These are phyloP conservation scores for Euphorbia neoarborescens DNA, from an alignment of 441 rosid species.

Conservation along the genomic window DNA sequence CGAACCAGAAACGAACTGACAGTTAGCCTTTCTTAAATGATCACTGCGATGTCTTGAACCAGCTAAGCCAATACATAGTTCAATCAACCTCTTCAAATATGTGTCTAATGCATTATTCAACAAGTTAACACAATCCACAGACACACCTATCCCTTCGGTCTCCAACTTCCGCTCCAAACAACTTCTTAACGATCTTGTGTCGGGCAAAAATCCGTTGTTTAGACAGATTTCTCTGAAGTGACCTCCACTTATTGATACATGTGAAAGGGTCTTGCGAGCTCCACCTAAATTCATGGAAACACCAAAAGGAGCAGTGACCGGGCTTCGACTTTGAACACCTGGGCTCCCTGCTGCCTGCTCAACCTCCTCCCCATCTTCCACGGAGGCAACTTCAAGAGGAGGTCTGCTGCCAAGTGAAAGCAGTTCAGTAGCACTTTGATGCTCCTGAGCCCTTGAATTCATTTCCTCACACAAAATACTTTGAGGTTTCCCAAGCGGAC, in stretches of 20 bases:
- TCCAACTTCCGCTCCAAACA: slow-evolving; percentile 52
- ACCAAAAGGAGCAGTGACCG: slow-evolving; percentile 74
- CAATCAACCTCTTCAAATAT: slow-evolving; percentile 57
- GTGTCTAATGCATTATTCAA: slow-evolving; percentile 60
- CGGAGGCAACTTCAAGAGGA: slow-evolving; percentile 59
- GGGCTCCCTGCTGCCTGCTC: slow-evolving; percentile 68
- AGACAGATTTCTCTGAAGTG: slow-evolving; percentile 38
- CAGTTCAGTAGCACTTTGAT: slow-evolving; percentile 63
- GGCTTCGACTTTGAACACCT: slow-evolving; percentile 60
- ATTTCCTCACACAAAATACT: slow-evolving; percentile 42
- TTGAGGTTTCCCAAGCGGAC: slow-evolving; percentile 81
- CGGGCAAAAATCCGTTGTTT: slow-evolving; percentile 51
- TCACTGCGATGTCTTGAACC: slow-evolving; percentile 30
- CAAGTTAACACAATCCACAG: slow-evolving; percentile 45
- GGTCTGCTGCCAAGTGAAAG: slow-evolving; percentile 73
- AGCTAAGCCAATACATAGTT: slow-evolving; percentile 54
- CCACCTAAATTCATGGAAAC: slow-evolving; percentile 41
- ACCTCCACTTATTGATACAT: slow-evolving; percentile 18
- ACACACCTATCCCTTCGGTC: slow-evolving; percentile 45
- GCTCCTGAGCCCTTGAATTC: slow-evolving; percentile 46
- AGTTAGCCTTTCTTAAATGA: slow-evolving; percentile 19
- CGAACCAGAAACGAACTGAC: slow-evolving; percentile 14
- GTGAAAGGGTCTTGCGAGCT: slow-evolving; percentile 31
- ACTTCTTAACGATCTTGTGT: slow-evolving; percentile 48
- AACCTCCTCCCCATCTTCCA: slow-evolving; percentile 94